Evolutionary conservation across 805 yeast genomes (phyloP).

Genomic region (Teunomyces barrocoloradensis): DNA sequence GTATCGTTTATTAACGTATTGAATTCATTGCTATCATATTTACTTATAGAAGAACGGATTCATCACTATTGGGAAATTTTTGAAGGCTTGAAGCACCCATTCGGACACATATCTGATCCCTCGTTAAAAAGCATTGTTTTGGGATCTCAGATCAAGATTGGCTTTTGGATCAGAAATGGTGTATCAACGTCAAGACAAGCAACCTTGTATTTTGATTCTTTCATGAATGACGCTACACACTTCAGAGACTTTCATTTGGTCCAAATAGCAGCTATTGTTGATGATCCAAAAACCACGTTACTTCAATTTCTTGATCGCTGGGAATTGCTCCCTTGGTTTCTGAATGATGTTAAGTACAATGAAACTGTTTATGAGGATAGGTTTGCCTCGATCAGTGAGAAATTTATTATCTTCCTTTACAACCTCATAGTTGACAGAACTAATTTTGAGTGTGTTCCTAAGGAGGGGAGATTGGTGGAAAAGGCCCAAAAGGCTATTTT

Average conservation of each 20-base stretch:
- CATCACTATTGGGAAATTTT: slow-evolving; percentile 14
- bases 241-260: slow-evolving; percentile 46
- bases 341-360: slow-evolving; percentile 28
- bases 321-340: slow-evolving; percentile 54
- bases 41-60: slow-evolving; percentile 35
- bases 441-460: slow-evolving; percentile 20
- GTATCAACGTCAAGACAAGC: slow-evolving; percentile 50
- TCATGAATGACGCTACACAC: slow-evolving; percentile 39
- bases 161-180: slow-evolving; percentile 78
- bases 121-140: slow-evolving; percentile 60
- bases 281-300: slow-evolving; percentile 36
- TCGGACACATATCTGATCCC: slow-evolving; percentile 51
- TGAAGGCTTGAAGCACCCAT: slow-evolving; percentile 25
- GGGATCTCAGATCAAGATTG: slow-evolving; percentile 57
- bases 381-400: slow-evolving; percentile 41
- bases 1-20: slow-evolving; percentile 61
- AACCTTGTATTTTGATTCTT: slow-evolving; percentile 43
- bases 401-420: slow-evolving; percentile 44
- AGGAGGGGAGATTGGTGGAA: slow-evolving; percentile 24
- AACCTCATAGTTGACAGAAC: slow-evolving; percentile 40
- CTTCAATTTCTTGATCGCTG: slow-evolving; percentile 50
- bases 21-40: slow-evolving; percentile 51
- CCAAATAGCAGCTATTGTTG: slow-evolving; percentile 42
- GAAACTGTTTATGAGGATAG: slow-evolving; percentile 49
- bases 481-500: slow-evolving; percentile 42